These are phyloP conservation scores for Lunularia cruciata DNA, from an alignment of 225 moss, liverwort and hornwort species.

Conservation along the genomic window DNA sequence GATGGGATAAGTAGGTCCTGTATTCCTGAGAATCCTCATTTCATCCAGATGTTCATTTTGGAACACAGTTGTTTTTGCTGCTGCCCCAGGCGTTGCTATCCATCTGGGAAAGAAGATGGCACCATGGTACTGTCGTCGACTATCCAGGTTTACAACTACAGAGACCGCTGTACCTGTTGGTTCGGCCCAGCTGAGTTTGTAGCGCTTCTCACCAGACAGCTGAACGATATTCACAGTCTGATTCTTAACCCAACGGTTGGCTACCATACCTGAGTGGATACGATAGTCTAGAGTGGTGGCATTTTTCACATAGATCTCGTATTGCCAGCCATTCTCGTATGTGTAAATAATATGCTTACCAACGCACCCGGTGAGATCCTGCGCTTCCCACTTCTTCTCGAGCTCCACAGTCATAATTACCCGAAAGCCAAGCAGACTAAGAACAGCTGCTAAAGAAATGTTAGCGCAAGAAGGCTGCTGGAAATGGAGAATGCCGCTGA, in stretches of 20 bases:
- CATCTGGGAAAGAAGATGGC: slow-evolving; percentile 21
- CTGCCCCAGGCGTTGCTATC: not conserved
- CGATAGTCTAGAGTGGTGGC: not conserved
- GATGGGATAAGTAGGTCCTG: slow-evolving; percentile 22
- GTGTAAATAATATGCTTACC: slow-evolving; percentile 8
- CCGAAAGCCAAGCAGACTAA: too few species aligned
- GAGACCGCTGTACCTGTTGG: slow-evolving; percentile 19
- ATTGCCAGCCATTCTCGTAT: slow-evolving; percentile 23
- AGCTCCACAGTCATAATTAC: too few species aligned
- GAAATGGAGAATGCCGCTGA: too few species aligned
- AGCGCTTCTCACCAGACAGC: not conserved
- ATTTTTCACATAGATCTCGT: slow-evolving; percentile 20
- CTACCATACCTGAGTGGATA: slow-evolving; percentile 19
- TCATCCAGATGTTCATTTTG: slow-evolving; percentile 20
- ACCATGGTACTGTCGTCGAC: slow-evolving; percentile 12
- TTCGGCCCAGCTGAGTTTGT: slow-evolving; percentile 17
- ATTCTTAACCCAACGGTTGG: slow-evolving; percentile 22
- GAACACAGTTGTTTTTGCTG: not conserved
- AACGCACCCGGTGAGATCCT: too few species aligned
- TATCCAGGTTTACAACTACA: not conserved
- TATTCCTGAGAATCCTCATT: slow-evolving; percentile 8
- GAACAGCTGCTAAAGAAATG: too few species aligned
- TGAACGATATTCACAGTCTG: slow-evolving; percentile 4
- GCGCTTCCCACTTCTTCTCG: too few species aligned
- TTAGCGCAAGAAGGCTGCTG: too few species aligned